Conservation (phyloP, 2,329 filamentous ascomycete species). For the Claviceps sp. region DNA sequence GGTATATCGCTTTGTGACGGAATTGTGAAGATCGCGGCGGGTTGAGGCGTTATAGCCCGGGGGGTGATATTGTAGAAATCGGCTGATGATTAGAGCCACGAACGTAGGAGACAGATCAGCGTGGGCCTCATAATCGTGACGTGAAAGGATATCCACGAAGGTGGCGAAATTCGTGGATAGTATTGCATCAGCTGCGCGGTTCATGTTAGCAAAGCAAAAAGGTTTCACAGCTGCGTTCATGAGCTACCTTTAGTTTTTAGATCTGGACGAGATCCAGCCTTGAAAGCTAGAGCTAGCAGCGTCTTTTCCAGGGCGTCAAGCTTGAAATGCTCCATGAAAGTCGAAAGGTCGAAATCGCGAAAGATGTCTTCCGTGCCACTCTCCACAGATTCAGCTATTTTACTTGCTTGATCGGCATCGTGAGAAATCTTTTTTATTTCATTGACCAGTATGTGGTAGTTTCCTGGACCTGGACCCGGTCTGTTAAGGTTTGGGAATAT, state of each 20-base stretch:
- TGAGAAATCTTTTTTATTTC: slow-evolving; percentile 80
- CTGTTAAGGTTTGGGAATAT: slow-evolving; percentile 75
- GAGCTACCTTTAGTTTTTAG: slow-evolving; percentile 72
- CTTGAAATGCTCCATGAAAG: slow-evolving; percentile 93
- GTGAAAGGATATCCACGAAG: slow-evolving; percentile 65
- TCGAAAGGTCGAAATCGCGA: slow-evolving; percentile 88
- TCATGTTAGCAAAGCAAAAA: slow-evolving; percentile 11
- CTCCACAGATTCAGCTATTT: slow-evolving; percentile 89
- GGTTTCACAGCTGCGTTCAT: not conserved
- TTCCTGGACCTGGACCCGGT: slow-evolving; percentile 61
- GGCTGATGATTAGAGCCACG: slow-evolving; percentile 69
- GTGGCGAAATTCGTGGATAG: slow-evolving; percentile 64
- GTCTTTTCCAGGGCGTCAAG: slow-evolving; percentile 81
- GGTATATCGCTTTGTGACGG: slow-evolving; percentile 55
- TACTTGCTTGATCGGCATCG: slow-evolving; percentile 69
- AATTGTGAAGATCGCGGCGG: slow-evolving; percentile 55
- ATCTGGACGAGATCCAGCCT: slow-evolving; percentile 65
- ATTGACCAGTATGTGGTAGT: slow-evolving; percentile 66
- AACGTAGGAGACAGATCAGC: slow-evolving; percentile 55
- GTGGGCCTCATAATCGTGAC: slow-evolving; percentile 47
- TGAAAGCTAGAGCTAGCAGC: slow-evolving; percentile 78
- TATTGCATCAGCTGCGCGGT: slow-evolving; percentile 65
- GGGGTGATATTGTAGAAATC: slow-evolving; percentile 75
- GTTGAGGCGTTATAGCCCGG: slow-evolving; percentile 70
- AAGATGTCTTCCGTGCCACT: slow-evolving; percentile 84